Percentiles rank a stretch among this genome's conserved stretches.
These are phyloP conservation scores for Amanita polypyramis DNA, from an alignment of 768 basidiomycete genomes.

Conservation along the genomic window DNA sequence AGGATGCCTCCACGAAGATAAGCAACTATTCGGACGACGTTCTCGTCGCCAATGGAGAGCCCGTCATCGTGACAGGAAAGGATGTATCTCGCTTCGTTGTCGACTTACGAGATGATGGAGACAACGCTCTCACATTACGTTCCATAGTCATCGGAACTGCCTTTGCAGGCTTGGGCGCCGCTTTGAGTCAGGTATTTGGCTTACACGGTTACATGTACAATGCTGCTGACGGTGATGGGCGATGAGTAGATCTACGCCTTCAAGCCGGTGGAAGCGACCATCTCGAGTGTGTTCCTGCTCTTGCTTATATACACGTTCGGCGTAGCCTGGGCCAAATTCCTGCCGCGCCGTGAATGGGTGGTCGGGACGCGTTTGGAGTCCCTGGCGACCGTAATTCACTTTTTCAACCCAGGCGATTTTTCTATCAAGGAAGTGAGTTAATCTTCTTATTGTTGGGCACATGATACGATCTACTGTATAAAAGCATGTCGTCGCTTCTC, in stretches of 20 bases:
- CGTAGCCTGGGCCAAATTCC: constrained; percentile 35
- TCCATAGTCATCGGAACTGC: constrained; percentile 31
- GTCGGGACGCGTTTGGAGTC: constrained; percentile 31
- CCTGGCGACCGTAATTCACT: constrained; percentile 28
- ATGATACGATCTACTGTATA: neutral
- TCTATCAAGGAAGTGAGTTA: constrained; percentile 42
- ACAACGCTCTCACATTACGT: constrained; percentile 31
- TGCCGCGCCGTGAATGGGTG: constrained; percentile 32
- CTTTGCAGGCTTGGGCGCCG: constrained; percentile 33
- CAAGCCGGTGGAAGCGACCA: constrained; percentile 42
- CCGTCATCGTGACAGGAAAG: constrained; percentile 13
- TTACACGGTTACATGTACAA: neutral
- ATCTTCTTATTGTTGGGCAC: neutral
- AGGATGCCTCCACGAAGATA: neutral
- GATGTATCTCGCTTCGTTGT: constrained; percentile 28
- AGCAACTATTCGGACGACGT: neutral
- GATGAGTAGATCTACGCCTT: constrained; percentile 41
- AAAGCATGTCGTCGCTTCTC: constrained; percentile 50
- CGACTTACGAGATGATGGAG: constrained; percentile 32
- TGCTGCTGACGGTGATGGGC: neutral
- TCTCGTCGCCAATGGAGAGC: constrained; percentile 6
- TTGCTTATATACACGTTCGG: constrained; percentile 44
- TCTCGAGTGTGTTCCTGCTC: constrained; percentile 48
- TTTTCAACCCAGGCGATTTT: constrained; percentile 51
- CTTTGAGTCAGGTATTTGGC: constrained; percentile 16